Base-by-base conservation (phyloP, 1,284 basidiomycete genomes). In the Puccinia triticina region DNA sequence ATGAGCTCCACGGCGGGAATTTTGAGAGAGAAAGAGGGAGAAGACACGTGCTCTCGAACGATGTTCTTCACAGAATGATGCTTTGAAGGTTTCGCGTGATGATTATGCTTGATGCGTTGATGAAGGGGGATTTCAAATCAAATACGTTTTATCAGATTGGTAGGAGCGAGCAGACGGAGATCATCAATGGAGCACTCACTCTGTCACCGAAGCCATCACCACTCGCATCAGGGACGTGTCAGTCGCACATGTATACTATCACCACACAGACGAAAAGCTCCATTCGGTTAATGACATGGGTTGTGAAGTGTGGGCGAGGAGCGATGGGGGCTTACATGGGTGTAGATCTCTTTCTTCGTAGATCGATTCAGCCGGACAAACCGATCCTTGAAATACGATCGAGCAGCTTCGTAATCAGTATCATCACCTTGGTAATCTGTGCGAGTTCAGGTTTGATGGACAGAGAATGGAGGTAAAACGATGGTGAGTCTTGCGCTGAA, bases 191-290 rank as follows among this genome's bases (percentile, higher is more conserved):
- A 50, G 67, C 8, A 57, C 80, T 50, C 29, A 82, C 80, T 82
- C 80, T 16, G 80, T 82, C 7, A 94, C 94, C 83, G 94, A 94
- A 83, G 92, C 93, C 95, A 98, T 96, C 55, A 97, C 93, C 43
- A 96, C 94, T 85, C 93, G 90, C 83, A 98, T 88, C 89, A 96
- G 90, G n/a, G 90, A 92, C 0, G 94, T 95, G 88, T 98, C 95
- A 66, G 95, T 96, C 26, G 96, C 96, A 55, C 93, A 96, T 53
- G 96, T 97, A 83, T 92, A 92, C 80, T 82, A 87, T 37, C 29
- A 66, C 23, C 61, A 66, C 8, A 37, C 34, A 93, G 95, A 7
- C 84, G 84, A 1, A n/a, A 64, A 1, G 18, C 32, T 0, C 16
- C 32, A 34, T 11, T 32, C 16, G 29, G 26, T 53, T 21, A 14